phyloP scores from a whole-genome alignment of 805 yeast species.

The Candida khao-thaluensis region DNA sequence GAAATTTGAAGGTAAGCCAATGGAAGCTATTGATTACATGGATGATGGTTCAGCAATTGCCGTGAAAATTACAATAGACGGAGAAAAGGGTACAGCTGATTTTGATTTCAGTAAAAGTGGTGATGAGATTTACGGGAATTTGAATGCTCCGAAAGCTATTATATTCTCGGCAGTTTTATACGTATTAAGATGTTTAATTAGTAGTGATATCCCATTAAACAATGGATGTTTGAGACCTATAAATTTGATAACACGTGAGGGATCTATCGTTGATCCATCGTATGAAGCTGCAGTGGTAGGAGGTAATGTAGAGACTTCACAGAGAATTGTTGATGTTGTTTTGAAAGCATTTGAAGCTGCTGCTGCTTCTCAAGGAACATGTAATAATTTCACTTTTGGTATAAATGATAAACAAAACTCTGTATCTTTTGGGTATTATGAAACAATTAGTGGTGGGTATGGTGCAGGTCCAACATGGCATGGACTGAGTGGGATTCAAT shows the following conservation, averaged over 20 bases:
- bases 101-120: slow-evolving; percentile 89
- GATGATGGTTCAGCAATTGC: slow-evolving; percentile 78
- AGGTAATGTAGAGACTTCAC: slow-evolving; percentile 94
- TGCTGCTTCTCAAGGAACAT: slow-evolving; percentile 96
- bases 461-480: slow-evolving; percentile 89
- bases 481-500: slow-evolving; percentile 88
- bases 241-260: slow-evolving; percentile 45
- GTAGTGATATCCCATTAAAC: slow-evolving; percentile 86
- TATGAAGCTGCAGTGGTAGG: slow-evolving; percentile 86
- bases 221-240: slow-evolving; percentile 90
- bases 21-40: slow-evolving; percentile 63
- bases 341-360: slow-evolving; percentile 82
- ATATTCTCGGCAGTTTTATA: slow-evolving; percentile 86
- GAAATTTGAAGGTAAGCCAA: slow-evolving; percentile 40
- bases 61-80: slow-evolving; percentile 49
- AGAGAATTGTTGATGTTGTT: slow-evolving; percentile 86
- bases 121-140: slow-evolving; percentile 82
- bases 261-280: slow-evolving; percentile 61
- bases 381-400: slow-evolving; percentile 93
- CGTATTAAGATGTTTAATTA: slow-evolving; percentile 79
- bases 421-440: slow-evolving; percentile 85
- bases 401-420: slow-evolving; percentile 55
- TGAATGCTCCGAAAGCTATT: slow-evolving; percentile 91
- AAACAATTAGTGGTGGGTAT: slow-evolving; percentile 93
- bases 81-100: slow-evolving; percentile 55